A percentile compares a stretch with the other conserved stretches of the same genome.
These are phyloP conservation scores for Wickerhamiella hasegawae DNA, from an alignment of 805 yeast genomes.

Conservation along the genomic window DNA sequence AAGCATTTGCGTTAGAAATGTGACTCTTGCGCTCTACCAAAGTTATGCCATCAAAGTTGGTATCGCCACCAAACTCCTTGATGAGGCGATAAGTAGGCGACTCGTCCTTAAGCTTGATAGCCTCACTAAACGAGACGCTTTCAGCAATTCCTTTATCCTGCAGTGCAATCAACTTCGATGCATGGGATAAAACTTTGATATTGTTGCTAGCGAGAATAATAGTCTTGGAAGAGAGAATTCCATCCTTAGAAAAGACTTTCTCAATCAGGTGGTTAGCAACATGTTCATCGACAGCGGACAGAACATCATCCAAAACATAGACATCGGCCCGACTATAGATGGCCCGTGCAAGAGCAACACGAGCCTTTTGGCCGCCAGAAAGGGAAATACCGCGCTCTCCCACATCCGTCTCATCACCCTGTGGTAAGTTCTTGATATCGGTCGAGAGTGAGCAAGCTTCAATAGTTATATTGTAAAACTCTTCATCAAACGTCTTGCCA, in stretches of 20 bases:
- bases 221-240: slow-evolving; percentile 54
- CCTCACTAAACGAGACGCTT: slow-evolving; percentile 43
- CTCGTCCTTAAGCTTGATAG: slow-evolving; percentile 21
- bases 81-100: slow-evolving; percentile 12
- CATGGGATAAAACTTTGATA: slow-evolving; percentile 57
- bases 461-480: slow-evolving; percentile 63
- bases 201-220: slow-evolving; percentile 69
- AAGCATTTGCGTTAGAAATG: slow-evolving; percentile 28
- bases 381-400: slow-evolving; percentile 96
- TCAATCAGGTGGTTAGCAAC: slow-evolving; percentile 77
- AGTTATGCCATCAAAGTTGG: slow-evolving; percentile 72
- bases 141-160: slow-evolving; percentile 31
- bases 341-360: slow-evolving; percentile 87
- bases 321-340: slow-evolving; percentile 90
- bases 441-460: slow-evolving; percentile 75
- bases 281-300: slow-evolving; percentile 96
- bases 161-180: slow-evolving; percentile 49
- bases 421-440: slow-evolving; percentile 66
- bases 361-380: slow-evolving; percentile 96
- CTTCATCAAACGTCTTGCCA: slow-evolving; percentile 72
- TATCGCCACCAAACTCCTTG: slow-evolving; percentile 41
- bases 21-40: slow-evolving; percentile 55
- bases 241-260: slow-evolving; percentile 57
- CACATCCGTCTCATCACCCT: slow-evolving; percentile 82
- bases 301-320: slow-evolving; percentile 77